Base-by-base conservation (phyloP, 1,284 basidiomycete genomes). In the Calocybe gambosa region DNA sequence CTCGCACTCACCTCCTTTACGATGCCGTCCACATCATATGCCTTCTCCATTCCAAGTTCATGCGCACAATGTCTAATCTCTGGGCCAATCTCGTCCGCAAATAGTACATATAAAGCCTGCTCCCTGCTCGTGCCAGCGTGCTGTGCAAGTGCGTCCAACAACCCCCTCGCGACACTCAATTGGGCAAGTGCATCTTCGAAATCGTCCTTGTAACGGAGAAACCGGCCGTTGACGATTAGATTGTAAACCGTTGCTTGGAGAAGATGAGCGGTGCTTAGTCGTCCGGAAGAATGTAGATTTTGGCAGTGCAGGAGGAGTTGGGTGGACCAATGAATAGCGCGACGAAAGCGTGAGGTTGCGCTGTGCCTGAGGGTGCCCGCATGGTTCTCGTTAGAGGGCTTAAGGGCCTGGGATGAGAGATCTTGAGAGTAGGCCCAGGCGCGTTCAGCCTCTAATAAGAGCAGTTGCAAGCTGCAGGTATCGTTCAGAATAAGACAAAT, bases 61-160 rank as follows among this genome's bases (percentile, higher is more conserved):
- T 98, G 95, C 0, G 93, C 93, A 55, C 87, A 91, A 67, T 93
- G 89, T 42, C 95, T 77, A 50, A 98, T 90, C 65, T 96, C 85
- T 0, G 95, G 92, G 35, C 91, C 86, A 50, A 93, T 82, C 51
- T 87, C 83, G 62, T 98, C 94, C 15, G 86, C 77, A 59, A 91
- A 90, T 42, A 90, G 77, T 26, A 81, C 78, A 9, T 92, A 89
- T 4, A 98, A 76, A 0, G 94, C 95, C 66, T 96, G 91, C 46
- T 92, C 88, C 37, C 88, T 80, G 57, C 90, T 93, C n/a, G 83
- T 85, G n/a, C 66, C 62, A 2, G 87, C 86, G 10, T 73, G 67
- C 19, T 73, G 68, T 1, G 86, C 83, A 8, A 98, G 73, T 20
- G 78, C 75, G 47, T 85, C 82, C 45, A 98, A 71, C 15, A 98